Percentiles rank a stretch among this genome's conserved stretches.
These are phyloP conservation scores for Lactifluus piperatus DNA, from an alignment of 768 basidiomycete genomes.

Conservation along the genomic window DNA sequence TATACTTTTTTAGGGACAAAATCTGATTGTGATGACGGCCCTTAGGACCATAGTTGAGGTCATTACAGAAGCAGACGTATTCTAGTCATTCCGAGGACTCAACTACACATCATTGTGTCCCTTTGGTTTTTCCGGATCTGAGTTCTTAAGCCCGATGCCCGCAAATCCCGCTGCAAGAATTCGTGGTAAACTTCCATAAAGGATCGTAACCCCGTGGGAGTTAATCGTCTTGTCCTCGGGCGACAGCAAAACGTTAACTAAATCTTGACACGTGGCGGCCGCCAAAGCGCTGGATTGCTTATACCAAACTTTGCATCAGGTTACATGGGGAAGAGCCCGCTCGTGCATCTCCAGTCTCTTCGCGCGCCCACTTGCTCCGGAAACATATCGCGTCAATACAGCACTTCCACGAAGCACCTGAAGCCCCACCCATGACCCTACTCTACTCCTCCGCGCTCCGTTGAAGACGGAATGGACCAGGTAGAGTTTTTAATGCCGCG, in stretches of 20 bases:
- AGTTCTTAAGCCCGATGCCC: too few species aligned
- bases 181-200: background rate
- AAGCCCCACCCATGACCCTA: too few species aligned
- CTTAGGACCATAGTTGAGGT: background rate
- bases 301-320: background rate
- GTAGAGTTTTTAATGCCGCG: background rate
- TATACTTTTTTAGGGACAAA: background rate
- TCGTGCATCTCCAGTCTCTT: background rate
- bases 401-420: too few species aligned
- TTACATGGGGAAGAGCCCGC: background rate
- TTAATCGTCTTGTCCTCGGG: background rate
- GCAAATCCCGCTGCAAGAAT: too few species aligned
- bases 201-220: background rate
- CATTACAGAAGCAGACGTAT: background rate
- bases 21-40: background rate
- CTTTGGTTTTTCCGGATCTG: background rate
- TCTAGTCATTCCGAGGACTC: background rate
- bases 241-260: background rate
- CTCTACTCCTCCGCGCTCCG: background rate
- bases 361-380: too few species aligned
- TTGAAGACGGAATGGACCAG: background rate
- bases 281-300: background rate
- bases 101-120: background rate
- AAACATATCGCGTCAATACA: too few species aligned
- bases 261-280: background rate